Percentiles rank a stretch among this genome's conserved stretches.
Evolutionary conservation across 768 basidiomycete genomes (phyloP).

Genomic region (Naganishia randhawae): DNA sequence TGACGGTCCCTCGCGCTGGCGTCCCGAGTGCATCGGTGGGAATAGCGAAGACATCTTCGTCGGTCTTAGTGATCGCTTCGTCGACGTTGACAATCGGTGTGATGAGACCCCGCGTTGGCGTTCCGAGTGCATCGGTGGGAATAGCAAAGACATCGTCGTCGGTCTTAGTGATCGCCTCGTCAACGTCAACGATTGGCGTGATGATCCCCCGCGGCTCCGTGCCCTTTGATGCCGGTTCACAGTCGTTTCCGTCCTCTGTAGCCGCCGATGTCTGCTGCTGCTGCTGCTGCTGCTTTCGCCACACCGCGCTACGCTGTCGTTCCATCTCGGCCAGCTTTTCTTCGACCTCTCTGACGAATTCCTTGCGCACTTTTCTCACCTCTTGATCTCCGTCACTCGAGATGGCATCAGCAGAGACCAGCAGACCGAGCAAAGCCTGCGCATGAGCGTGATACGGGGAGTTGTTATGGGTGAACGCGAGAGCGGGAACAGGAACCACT

Average conservation of each 20-base stretch:
- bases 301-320: conserved; percentile 18
- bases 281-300: conserved; percentile 21
- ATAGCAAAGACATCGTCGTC: background rate
- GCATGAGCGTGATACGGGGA: conserved; percentile 60
- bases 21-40: too few species aligned
- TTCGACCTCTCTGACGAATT: conserved; percentile 60
- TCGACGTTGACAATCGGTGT: background rate
- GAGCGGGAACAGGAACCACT: conserved; percentile 31
- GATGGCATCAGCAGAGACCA: conserved; percentile 64
- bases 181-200: background rate
- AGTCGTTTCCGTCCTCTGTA: background rate
- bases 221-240: too few species aligned
- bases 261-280: background rate
- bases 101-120: too few species aligned
- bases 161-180: background rate
- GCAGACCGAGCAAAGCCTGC: conserved; percentile 60
- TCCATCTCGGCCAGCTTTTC: conserved; percentile 54
- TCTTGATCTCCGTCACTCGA: conserved; percentile 61
- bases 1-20: too few species aligned
- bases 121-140: too few species aligned
- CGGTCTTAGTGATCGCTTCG: background rate
- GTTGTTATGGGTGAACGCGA: conserved; percentile 62
- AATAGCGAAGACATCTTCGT: background rate
- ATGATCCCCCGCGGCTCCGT: too few species aligned
- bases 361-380: conserved; percentile 57